phyloP scores from a whole-genome alignment of 148 eudicot species.

The Persicaria maculosa region DNA sequence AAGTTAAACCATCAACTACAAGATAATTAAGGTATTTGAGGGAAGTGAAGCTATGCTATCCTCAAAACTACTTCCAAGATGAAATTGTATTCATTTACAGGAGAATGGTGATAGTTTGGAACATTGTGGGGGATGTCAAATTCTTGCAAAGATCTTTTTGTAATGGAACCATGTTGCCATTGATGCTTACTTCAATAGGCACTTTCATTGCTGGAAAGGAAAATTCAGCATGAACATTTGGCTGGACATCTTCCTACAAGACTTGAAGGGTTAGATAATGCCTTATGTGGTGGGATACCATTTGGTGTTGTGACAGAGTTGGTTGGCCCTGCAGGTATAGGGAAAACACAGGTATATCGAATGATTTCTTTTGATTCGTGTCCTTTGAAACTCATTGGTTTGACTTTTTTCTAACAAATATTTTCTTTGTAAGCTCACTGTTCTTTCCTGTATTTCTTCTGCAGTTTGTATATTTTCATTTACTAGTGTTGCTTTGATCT shows the following conservation, averaged over 20 bases:
- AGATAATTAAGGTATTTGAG: not conserved
- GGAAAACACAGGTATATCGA: constrained; percentile 73
- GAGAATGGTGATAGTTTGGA: not conserved
- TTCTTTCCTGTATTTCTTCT: not conserved
- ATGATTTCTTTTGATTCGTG: not conserved
- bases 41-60: not conserved
- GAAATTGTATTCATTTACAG: not conserved
- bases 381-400: not conserved
- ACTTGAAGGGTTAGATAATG: constrained; percentile 69
- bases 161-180: not conserved
- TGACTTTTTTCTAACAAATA: not conserved
- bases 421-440: not conserved
- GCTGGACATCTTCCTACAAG: constrained; percentile 80
- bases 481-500: not conserved
- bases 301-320: constrained; percentile 86
- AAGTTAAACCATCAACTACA: not conserved
- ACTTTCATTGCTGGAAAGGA: constrained; percentile 51
- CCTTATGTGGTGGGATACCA: constrained; percentile 85
- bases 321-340: constrained; percentile 91
- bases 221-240: constrained; percentile 43
- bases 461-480: not conserved
- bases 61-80: not conserved
- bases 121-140: not conserved
- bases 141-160: not conserved
- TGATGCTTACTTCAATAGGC: constrained; percentile 31